A percentile compares a stretch with the other conserved stretches of the same genome.
These are phyloP conservation scores for Kodamaea sagamina DNA, from an alignment of 805 yeast species.

Conservation along the genomic window DNA sequence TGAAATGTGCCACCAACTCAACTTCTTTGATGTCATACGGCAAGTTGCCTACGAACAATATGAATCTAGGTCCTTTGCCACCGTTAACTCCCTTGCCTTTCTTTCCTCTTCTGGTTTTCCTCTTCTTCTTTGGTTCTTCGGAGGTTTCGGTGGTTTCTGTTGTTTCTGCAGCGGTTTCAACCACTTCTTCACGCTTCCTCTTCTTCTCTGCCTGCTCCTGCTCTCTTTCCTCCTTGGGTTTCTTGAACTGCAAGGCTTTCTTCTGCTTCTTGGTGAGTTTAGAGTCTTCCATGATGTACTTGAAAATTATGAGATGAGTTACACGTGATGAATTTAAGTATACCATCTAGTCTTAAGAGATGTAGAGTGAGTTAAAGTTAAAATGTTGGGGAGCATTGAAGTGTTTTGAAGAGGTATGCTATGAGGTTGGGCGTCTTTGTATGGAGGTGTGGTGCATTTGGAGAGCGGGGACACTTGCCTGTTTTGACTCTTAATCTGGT, in stretches of 20 bases:
- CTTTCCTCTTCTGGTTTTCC: slow-evolving; percentile 78
- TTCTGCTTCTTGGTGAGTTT: slow-evolving; percentile 66
- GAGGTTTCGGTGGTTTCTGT: slow-evolving; percentile 16
- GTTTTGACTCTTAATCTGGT: no score
- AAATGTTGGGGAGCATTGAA: no score
- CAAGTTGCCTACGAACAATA: slow-evolving; percentile 87
- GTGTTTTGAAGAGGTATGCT: no score
- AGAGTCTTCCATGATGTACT: slow-evolving; percentile 14
- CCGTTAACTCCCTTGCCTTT: slow-evolving; percentile 59
- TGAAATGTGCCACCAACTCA: slow-evolving; percentile 71
- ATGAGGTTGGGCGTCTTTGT: no score
- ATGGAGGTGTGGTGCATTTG: no score
- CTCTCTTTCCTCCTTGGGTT: slow-evolving; percentile 42
- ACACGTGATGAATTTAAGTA: slow-evolving; percentile 1
- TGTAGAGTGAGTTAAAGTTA: no score
- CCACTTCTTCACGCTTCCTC: slow-evolving; percentile 31
- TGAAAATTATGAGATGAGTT: slow-evolving; percentile 7
- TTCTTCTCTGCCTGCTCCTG: slow-evolving; percentile 34
- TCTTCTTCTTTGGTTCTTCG: slow-evolving; percentile 55
- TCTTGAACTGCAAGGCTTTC: slow-evolving; percentile 61
- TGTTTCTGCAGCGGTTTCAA: slow-evolving; percentile 14
- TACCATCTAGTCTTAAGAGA: background rate
- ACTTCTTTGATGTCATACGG: slow-evolving; percentile 69
- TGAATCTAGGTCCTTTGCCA: slow-evolving; percentile 62
- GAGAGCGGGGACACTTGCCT: no score